Evolutionary conservation across 1,284 basidiomycete species (phyloP).

Genomic region (Puccinia novopanici): DNA sequence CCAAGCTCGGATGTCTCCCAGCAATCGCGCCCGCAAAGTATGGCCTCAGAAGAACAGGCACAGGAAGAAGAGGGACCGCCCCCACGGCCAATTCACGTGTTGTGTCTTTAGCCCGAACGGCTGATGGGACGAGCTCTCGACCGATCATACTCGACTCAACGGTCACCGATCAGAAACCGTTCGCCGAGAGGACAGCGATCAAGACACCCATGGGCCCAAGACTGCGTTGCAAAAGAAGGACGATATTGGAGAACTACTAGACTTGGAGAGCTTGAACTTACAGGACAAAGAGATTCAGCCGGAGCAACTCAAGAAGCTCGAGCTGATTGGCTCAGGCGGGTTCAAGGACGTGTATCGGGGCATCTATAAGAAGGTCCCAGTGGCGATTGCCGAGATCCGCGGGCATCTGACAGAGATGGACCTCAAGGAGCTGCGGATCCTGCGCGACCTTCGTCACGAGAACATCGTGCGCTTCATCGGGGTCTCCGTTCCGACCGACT

Average conservation of each 20-base stretch:
- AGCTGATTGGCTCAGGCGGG: slow-evolving; percentile 96
- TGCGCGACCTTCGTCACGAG: slow-evolving; percentile 92
- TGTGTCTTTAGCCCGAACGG: slow-evolving; percentile 60
- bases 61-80: neutral
- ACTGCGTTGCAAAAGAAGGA: slow-evolving; percentile 62
- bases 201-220: slow-evolving; percentile 4
- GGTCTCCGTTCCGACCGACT: slow-evolving; percentile 57
- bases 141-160: slow-evolving; percentile 27
- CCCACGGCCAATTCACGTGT: slow-evolving; percentile 58
- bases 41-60: neutral
- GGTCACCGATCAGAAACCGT: slow-evolving; percentile 38
- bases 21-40: neutral
- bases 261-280: slow-evolving; percentile 85
- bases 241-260: slow-evolving; percentile 78
- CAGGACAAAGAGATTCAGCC: slow-evolving; percentile 93
- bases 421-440: slow-evolving; percentile 93
- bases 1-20: slow-evolving; percentile 50
- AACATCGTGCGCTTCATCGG: slow-evolving; percentile 91
- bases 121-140: slow-evolving; percentile 64
- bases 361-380: slow-evolving; percentile 57
- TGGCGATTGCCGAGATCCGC: slow-evolving; percentile 94
- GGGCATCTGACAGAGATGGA: slow-evolving; percentile 95
- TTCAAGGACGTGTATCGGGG: slow-evolving; percentile 76
- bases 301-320: slow-evolving; percentile 83
- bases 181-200: neutral